Evolutionary conservation across 306 rosid genomes (phyloP).

Genomic region (Oemleria cerasiformis): DNA sequence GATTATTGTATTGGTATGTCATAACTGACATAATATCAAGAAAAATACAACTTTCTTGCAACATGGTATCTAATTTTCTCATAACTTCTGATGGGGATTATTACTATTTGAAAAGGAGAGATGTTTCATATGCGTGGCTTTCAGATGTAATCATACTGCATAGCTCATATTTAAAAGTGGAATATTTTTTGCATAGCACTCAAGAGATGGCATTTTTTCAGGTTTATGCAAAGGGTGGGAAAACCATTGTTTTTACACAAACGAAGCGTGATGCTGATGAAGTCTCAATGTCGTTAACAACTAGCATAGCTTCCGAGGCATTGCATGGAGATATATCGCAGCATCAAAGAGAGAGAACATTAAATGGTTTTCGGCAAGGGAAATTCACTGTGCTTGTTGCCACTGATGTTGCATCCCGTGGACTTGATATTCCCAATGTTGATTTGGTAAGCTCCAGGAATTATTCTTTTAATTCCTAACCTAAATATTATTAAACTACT

Average conservation of each 20-base stretch:
- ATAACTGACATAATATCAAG: not conserved
- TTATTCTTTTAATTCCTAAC: not conserved
- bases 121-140: not conserved
- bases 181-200: not conserved
- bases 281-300: slow-evolving; percentile 84
- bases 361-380: slow-evolving; percentile 97
- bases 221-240: slow-evolving; percentile 98
- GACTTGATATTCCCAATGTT: slow-evolving; percentile 96
- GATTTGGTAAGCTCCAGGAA: slow-evolving; percentile 64
- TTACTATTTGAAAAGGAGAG: not conserved
- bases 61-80: not conserved
- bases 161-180: not conserved
- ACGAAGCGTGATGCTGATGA: slow-evolving; percentile 98
- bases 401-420: slow-evolving; percentile 98
- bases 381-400: slow-evolving; percentile 97
- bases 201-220: slow-evolving; percentile 37
- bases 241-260: slow-evolving; percentile 95
- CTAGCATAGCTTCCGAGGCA: slow-evolving; percentile 86
- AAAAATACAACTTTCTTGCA: not conserved
- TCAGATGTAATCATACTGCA: too few relatives aligned
- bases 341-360: slow-evolving; percentile 95
- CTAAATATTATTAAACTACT: not conserved
- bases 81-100: not conserved
- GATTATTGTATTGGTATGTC: not conserved
- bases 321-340: slow-evolving; percentile 99